phyloP scores from a whole-genome alignment of 2,329 filamentous ascomycete genomes.

The Sarocladium strictum region DNA sequence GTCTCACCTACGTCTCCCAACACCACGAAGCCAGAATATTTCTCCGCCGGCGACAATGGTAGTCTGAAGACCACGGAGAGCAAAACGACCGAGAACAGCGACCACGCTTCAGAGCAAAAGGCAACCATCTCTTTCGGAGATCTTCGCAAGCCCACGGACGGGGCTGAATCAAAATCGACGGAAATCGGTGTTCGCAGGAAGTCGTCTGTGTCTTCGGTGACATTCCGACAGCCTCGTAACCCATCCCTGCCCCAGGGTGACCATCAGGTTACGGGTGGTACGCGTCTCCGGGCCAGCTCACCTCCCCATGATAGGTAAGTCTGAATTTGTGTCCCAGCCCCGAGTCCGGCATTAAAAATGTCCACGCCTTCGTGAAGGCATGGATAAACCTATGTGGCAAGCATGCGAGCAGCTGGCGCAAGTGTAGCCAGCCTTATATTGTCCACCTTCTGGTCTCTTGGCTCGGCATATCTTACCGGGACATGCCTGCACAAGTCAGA shows the following conservation, averaged over 20 bases:
- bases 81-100: slow-evolving; percentile 15
- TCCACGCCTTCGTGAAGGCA: background rate
- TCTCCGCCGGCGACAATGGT: slow-evolving; percentile 12
- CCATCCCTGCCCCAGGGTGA: slow-evolving; percentile 41
- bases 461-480: background rate
- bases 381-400: background rate
- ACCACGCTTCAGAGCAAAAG: slow-evolving; percentile 1
- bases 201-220: slow-evolving; percentile 41
- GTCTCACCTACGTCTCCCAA: slow-evolving; percentile 34
- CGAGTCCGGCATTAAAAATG: background rate
- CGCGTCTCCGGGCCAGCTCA: slow-evolving; percentile 38
- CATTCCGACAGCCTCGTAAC: slow-evolving; percentile 37
- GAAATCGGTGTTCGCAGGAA: slow-evolving; percentile 16
- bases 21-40: slow-evolving; percentile 20
- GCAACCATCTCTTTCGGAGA: slow-evolving; percentile 1
- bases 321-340: background rate
- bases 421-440: slow-evolving; percentile 1
- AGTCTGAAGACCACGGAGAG: slow-evolving; percentile 12
- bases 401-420: background rate
- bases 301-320: slow-evolving; percentile 43
- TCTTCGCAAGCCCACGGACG: background rate
- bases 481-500: background rate
- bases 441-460: background rate
- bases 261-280: slow-evolving; percentile 37
- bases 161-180: background rate